Percentiles rank a stretch among this genome's conserved stretches.
phyloP scores from a whole-genome alignment of 2,329 filamentous ascomycete species.

The Pestalotiopsis fici region DNA sequence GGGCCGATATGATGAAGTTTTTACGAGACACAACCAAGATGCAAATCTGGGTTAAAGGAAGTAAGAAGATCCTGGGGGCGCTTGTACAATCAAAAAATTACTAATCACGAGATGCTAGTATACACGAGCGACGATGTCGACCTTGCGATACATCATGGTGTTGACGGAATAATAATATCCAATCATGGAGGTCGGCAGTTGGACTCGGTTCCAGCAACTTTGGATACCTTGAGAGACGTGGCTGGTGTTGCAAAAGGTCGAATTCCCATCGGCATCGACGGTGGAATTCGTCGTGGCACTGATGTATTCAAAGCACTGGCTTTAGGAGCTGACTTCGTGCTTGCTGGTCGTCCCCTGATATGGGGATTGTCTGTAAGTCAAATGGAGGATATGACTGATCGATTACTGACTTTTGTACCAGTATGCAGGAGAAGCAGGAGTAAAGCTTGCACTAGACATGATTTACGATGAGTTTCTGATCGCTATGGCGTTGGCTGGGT shows the following conservation, averaged over 20 bases:
- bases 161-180: constrained; percentile 37
- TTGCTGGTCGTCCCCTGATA: constrained; percentile 46
- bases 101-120: constrained; percentile 18
- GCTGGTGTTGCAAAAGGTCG: constrained; percentile 45
- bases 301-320: constrained; percentile 57
- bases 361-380: constrained; percentile 44
- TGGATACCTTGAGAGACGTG: constrained; percentile 44
- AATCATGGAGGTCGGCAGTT: constrained; percentile 51
- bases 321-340: constrained; percentile 48
- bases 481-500: neutral
- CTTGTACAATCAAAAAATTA: neutral
- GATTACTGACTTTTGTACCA: neutral
- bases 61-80: neutral
- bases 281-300: constrained; percentile 48
- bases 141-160: constrained; percentile 32
- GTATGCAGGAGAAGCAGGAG: neutral
- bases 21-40: constrained; percentile 46
- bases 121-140: constrained; percentile 38
- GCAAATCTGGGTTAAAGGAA: constrained; percentile 48
- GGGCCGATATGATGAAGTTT: constrained; percentile 51
- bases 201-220: constrained; percentile 43
- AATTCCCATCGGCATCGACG: constrained; percentile 46
- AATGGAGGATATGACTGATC: neutral
- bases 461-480: neutral
- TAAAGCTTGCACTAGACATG: neutral